Percentiles rank a stretch among this genome's conserved stretches.
Conservation (phyloP, 2,329 filamentous ascomycete species). For the Penicillium occitanis region DNA sequence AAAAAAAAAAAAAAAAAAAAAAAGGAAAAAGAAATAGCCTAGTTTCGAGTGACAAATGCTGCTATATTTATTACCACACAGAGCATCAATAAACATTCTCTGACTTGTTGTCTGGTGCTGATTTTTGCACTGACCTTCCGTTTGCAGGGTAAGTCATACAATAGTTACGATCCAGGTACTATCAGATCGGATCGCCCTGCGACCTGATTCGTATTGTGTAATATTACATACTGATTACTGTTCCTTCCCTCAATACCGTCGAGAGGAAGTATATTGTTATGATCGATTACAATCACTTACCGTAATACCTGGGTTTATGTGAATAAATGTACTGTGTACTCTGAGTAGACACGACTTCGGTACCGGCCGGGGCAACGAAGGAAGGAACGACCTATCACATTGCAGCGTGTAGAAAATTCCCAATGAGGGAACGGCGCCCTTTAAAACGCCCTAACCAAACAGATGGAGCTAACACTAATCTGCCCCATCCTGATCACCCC, state of each 20-base stretch:
- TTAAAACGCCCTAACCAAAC: background rate
- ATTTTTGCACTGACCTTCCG: slow-evolving; percentile 7
- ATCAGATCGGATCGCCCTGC: slow-evolving; percentile 5
- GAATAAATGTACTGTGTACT: background rate
- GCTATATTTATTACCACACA: background rate
- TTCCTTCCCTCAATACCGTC: background rate
- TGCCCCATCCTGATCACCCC: slow-evolving; percentile 6
- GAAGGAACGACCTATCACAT: slow-evolving; percentile 15
- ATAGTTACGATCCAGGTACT: background rate
- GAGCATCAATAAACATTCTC: background rate
- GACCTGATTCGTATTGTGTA: background rate
- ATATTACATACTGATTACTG: background rate
- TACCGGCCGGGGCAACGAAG: slow-evolving; percentile 6
- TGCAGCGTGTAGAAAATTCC: slow-evolving; percentile 13
- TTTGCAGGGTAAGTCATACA: slow-evolving; percentile 12
- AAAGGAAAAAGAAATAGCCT: background rate
- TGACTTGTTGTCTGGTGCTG: background rate
- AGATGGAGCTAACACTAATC: slow-evolving; percentile 12
- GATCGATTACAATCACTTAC: background rate
- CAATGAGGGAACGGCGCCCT: slow-evolving; percentile 13
- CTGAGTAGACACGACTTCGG: background rate
- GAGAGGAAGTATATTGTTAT: background rate
- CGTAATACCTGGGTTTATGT: background rate
- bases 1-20: background rate
- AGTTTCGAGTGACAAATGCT: background rate